Evolutionary conservation across 257 asterid species (phyloP).

Genomic region (Schizonepeta tenuifolia): DNA sequence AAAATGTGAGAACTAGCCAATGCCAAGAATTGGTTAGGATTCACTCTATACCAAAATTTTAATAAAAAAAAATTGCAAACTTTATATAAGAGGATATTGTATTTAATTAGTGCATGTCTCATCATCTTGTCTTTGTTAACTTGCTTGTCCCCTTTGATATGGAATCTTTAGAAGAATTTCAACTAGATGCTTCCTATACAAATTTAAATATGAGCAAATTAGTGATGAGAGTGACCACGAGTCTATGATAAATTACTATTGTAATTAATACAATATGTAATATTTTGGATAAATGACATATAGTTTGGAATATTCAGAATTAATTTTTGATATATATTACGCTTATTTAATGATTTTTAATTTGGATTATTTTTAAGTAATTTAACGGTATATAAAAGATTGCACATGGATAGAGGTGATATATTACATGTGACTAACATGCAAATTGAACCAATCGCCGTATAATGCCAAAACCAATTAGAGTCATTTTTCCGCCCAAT

Average conservation of each 20-base stretch:
- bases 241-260: neutral
- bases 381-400: too few relatives aligned
- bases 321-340: too few relatives aligned
- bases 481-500: too few relatives aligned
- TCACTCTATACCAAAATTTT: slow-evolving; percentile 4
- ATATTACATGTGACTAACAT: too few relatives aligned
- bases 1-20: slow-evolving; percentile 3
- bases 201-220: neutral
- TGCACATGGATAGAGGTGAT: too few relatives aligned
- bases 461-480: too few relatives aligned
- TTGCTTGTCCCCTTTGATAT: neutral
- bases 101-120: neutral
- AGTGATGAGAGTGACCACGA: neutral
- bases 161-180: neutral
- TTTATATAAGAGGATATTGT: neutral
- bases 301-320: too few relatives aligned
- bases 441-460: too few relatives aligned
- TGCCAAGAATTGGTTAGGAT: slow-evolving; percentile 6
- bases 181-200: neutral
- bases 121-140: neutral
- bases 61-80: neutral
- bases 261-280: too few relatives aligned
- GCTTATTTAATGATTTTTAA: too few relatives aligned
- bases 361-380: too few relatives aligned
- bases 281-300: too few relatives aligned